Percentiles rank a stretch among this genome's conserved stretches.
phyloP scores from a whole-genome alignment of 2,329 filamentous ascomycete species.

The Epicoccum nigrum region DNA sequence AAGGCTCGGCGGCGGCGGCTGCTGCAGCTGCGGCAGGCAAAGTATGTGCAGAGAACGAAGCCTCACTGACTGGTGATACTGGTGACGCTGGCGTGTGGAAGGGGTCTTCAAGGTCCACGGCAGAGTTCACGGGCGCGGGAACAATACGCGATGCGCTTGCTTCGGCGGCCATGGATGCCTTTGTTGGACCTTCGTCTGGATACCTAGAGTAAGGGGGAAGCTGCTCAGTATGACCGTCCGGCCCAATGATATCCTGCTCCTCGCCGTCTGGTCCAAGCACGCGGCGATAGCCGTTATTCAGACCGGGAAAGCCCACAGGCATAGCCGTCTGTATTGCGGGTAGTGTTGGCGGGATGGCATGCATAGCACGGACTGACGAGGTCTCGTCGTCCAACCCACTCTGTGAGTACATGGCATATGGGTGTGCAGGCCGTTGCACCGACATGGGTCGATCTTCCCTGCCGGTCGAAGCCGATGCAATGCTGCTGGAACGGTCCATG shows the following conservation, averaged over 20 bases:
- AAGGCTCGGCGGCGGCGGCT: conserved; percentile 26
- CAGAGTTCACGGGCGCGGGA: conserved; percentile 23
- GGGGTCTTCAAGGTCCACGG: conserved; percentile 32
- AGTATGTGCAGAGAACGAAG: conserved; percentile 27
- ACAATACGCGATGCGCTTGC: conserved; percentile 41
- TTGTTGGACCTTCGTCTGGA: conserved; percentile 72
- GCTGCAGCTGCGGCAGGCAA: conserved; percentile 18
- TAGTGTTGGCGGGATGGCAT: conserved; percentile 38
- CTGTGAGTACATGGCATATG: conserved; percentile 86
- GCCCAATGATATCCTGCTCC: conserved; percentile 86
- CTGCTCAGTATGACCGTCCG: conserved; percentile 87
- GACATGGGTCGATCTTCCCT: conserved; percentile 64
- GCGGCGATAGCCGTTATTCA: conserved; percentile 70
- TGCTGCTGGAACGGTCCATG: conserved; percentile 64
- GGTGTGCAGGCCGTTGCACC: conserved; percentile 75
- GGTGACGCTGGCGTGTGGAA: conserved; percentile 31
- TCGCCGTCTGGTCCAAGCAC: conserved; percentile 80
- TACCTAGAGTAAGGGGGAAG: conserved; percentile 91
- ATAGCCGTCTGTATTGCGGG: conserved; percentile 54
- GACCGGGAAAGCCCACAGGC: conserved; percentile 76
- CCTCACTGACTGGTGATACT: conserved; percentile 26
- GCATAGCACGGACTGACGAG: conserved; percentile 26
- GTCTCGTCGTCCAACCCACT: conserved; percentile 64
- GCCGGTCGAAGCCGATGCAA: conserved; percentile 73
- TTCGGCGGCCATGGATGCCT: conserved; percentile 56